Percentiles rank a stretch among this genome's conserved stretches.
Conservation (phyloP, 306 rosid species). For the Elaeagnus macrophylla region DNA sequence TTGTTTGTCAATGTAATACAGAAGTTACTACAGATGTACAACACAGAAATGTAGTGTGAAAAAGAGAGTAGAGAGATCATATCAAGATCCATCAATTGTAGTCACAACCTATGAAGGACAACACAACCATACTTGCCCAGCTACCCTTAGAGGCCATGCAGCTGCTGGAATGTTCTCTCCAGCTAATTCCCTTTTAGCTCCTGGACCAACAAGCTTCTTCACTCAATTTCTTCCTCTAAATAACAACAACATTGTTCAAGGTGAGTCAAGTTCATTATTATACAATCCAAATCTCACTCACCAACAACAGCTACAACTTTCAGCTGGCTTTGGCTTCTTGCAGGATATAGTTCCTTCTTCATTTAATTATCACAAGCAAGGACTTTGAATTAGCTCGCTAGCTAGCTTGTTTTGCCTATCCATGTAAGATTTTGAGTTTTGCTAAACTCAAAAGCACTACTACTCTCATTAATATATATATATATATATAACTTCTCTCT, state of each 20-base stretch:
- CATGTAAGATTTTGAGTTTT: too few relatives aligned
- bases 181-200: conserved; percentile 15
- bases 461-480: too few relatives aligned
- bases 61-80: conserved; percentile 79
- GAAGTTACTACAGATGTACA: conserved; percentile 85
- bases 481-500: too few relatives aligned
- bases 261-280: conserved; percentile 28
- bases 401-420: too few relatives aligned
- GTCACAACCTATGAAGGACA: conserved; percentile 88
- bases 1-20: conserved; percentile 14
- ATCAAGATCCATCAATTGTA: conserved; percentile 61
- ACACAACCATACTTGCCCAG: conserved; percentile 80
- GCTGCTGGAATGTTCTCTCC: conserved; percentile 46
- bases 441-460: too few relatives aligned
- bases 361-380: conserved; percentile 36
- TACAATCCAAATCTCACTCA: conserved; percentile 36
- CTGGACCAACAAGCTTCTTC: conserved; percentile 29
- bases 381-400: conserved; percentile 27
- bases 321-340: conserved; percentile 44
- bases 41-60: conserved; percentile 69
- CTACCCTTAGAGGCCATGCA: conserved; percentile 61
- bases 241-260: background rate
- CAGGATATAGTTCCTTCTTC: conserved; percentile 53
- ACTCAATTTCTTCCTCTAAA: conserved; percentile 54
- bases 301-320: conserved; percentile 31